Conservation (phyloP, 805 yeast species). For the Yamadazyma endophytica region DNA sequence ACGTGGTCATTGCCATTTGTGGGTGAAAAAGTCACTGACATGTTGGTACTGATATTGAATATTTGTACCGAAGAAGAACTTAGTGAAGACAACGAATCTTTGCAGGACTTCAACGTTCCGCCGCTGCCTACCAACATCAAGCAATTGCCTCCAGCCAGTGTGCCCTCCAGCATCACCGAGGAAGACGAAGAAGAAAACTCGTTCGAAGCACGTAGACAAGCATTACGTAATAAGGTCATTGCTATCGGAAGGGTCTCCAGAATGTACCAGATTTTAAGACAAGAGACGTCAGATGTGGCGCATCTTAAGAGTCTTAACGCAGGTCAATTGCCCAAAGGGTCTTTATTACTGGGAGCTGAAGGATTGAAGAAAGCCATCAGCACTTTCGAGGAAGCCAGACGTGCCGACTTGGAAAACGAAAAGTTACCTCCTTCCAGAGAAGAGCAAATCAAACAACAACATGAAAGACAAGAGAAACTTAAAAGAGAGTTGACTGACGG, state of each 20-base stretch:
- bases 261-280: slow-evolving; percentile 84
- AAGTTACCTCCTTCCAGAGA: slow-evolving; percentile 78
- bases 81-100: slow-evolving; percentile 64
- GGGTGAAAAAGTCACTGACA: slow-evolving; percentile 93
- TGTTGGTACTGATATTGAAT: slow-evolving; percentile 83
- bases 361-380: slow-evolving; percentile 67
- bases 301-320: slow-evolving; percentile 70
- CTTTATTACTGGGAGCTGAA: slow-evolving; percentile 76
- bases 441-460: slow-evolving; percentile 45
- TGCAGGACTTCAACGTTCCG: slow-evolving; percentile 31
- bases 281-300: slow-evolving; percentile 81
- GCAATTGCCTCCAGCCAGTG: too few species aligned
- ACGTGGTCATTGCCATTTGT: slow-evolving; percentile 98
- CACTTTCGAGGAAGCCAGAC: slow-evolving; percentile 79
- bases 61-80: slow-evolving; percentile 95
- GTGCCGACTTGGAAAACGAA: slow-evolving; percentile 79
- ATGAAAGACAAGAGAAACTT: slow-evolving; percentile 43
- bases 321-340: slow-evolving; percentile 82
- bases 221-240: slow-evolving; percentile 78
- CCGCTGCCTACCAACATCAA: too few species aligned
- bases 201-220: slow-evolving; percentile 38
- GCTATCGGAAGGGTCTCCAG: slow-evolving; percentile 96
- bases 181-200: slow-evolving; percentile 11
- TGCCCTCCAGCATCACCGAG: slow-evolving; percentile 2
- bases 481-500: slow-evolving; percentile 28